Evolutionary conservation across 495 filamentous ascomycete genomes (phyloP), one percentile per base, ranked within the genome.

Genomic region (Parathielavia appendiculata): DNA sequence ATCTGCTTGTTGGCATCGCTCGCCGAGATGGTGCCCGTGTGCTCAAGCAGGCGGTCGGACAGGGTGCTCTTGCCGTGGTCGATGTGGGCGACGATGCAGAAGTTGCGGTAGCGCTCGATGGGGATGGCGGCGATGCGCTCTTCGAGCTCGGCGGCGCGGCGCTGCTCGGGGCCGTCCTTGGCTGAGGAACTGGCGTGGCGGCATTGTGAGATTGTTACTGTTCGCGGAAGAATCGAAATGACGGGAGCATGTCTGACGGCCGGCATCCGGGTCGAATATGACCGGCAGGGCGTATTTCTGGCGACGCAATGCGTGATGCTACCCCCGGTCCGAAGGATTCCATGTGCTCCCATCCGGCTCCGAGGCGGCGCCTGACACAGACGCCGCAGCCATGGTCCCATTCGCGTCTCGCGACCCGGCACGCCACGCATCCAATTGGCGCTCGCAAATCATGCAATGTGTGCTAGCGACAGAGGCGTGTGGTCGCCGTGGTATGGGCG

Each of bases 51-150:
- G 11, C 93, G 86, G 63, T 98, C 93, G 57, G 83, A 88, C 57
- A 98, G 87, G 6, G 93, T 98, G 60, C 86, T 90, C 71, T 98
- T 98, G 68, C 93, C 93, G 85, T 98, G 93, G 73, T 98, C 93
- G 72, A 98, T 95, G 71, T 98, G 93, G 6, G 93, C 93, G 54
- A 98, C 93, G 66, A 98, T 97, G 69, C 93, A 98, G 69, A 98
- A 91, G 70, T 98, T 98, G 39, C 93, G 86, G 71, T 90, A 98
- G 17, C 92, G 86, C 32, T 91, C 87, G 60, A 97, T 83, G 5
- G 93, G 93, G 59, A 98, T 96, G 1, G 81, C 85, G 11, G 87
- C 78, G 53, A 98, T 97, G 63, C 93, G 81, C 41, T 75, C 74
- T 70, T 97, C 93, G 17, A 96, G 79, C 34, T 86, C 84, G 38